Percentiles rank a stretch among this genome's conserved stretches.
Evolutionary conservation across 257 asterid genomes (phyloP).

Genomic region (Nicotiana noctiflora): DNA sequence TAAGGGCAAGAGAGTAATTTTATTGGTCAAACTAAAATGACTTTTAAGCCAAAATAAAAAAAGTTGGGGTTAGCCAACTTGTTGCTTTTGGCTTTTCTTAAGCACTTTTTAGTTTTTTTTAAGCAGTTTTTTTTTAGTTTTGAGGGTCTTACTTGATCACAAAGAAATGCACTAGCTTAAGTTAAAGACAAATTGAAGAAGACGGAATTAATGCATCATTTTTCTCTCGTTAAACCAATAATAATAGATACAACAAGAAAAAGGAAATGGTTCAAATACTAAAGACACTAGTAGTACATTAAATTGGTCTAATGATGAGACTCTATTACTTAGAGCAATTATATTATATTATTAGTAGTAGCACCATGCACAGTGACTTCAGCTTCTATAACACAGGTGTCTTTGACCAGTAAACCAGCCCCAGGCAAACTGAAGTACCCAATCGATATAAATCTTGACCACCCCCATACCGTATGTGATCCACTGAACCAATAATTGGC

Average conservation of each 20-base stretch:
- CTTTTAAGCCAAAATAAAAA: too few species aligned
- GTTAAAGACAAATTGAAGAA: neutral
- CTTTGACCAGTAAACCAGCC: conserved; percentile 32
- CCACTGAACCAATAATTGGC: conserved; percentile 58
- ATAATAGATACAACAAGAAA: neutral
- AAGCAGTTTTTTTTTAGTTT: too few species aligned
- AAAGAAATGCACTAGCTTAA: too few species aligned
- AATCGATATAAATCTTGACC: conserved; percentile 52
- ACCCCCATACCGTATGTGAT: conserved; percentile 37
- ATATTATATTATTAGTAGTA: conserved; percentile 13
- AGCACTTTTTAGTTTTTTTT: too few species aligned
- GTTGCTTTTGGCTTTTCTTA: too few species aligned
- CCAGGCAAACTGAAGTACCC: conserved; percentile 24
- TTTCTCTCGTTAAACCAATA: neutral
- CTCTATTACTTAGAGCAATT: neutral
- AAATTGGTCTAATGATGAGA: neutral
- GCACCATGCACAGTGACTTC: conserved; percentile 52
- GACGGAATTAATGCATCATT: neutral
- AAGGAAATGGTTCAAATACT: neutral
- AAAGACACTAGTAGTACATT: neutral
- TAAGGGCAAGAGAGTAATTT: too few species aligned
- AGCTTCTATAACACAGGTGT: conserved; percentile 46
- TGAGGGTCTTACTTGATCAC: too few species aligned
- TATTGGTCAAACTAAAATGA: too few species aligned
- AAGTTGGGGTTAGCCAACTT: too few species aligned